Base-by-base conservation (phyloP, 164 flowering plant species). In the Vitis rotundifolia region DNA sequence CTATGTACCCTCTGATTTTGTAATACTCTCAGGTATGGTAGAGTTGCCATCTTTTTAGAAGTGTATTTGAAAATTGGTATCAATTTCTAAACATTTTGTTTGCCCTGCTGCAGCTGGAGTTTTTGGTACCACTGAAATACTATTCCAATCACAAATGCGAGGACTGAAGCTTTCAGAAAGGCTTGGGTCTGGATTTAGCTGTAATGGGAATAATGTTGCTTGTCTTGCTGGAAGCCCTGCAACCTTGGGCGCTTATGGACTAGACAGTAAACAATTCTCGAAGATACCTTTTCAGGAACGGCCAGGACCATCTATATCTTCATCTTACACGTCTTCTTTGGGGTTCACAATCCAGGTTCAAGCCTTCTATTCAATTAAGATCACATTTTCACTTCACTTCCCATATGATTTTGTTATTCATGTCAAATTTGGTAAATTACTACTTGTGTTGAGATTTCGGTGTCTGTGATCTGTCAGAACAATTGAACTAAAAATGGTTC, bases 281-380 rank as follows among this genome's bases (percentile, higher is more conserved):
- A 63, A 73, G 18, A 58, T 78, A 62, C 81, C 87, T 2, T 84
- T 84, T 72, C 75, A 79, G 71, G 82, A 82, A 56, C 75, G 89
- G 26, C 91, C 91, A 26, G 91, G 91, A 37, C 91, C 91, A 16
- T 76, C 87, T 15, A 85, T 87, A 49, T 75, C 89, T 68, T 82
- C 87, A 31, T 75, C 88, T 5, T 81, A 75, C 71, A 81, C 85
- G 56, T 85, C 86, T 66, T 83, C 89, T 26, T 73, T 79, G 83
- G 88, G 89, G 54, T 88, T 84, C 78, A 78, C 89, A 54, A 80
- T 88, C 56, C 88, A 88, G 88, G 88, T 87, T 57, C 3, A 31
- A 26, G 9, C 49, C 18, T 57, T 9, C 28, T 5, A 10, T 16
- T 16, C 16, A 57, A 16, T 57, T 57, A 57, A 5, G 11, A 57